Base-by-base conservation (phyloP, 108 stramenopile species). In the Asterionellopsis glacialis region DNA sequence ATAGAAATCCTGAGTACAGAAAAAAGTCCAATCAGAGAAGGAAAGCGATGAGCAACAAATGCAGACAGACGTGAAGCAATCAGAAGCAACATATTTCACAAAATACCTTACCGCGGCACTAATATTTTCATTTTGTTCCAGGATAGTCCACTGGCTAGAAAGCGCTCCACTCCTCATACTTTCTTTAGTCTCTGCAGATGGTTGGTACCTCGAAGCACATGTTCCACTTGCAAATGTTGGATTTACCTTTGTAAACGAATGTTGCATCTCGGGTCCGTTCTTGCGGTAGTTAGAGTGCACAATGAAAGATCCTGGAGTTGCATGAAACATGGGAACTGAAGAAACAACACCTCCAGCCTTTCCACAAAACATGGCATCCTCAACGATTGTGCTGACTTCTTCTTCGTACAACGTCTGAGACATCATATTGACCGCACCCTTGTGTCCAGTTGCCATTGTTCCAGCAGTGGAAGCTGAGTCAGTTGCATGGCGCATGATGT, bases 401-500 rank as follows among this genome's bases (percentile, higher is more conserved):
- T 72, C 61, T 52, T 82, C 81, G 48, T 75, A 82, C 6, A 81
- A 41, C 22, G 67, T 55, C 9, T 67, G 55, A 45, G 62, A 63
- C 69, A 81, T 65, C 73, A 74, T 70, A 18, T 65, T 68, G 0
- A 74, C 73, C 5, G 73, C 68, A 50, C 69, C 59, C 63, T 81
- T 81, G 61, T 64, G 56, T 45, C 80, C 80, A 18, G 76, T 81
- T 49, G 80, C 72, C 45, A 61, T 41, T 13, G 70, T 21, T 12
- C 71, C 69, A 38, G 81, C 81, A 9, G 77, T 76, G 26, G 52
- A 55, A 11, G 81, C 81, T 51, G 74, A 75, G 49, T 82, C 81
- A 22, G 77, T 82, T 18, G 81, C 81, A 58, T 82, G 81, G n/a
- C 69, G 77, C 70, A 82, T 65, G 41, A 82, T 82, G 68, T 51